Percentiles rank a stretch among this genome's conserved stretches.
Evolutionary conservation across 2,329 filamentous ascomycete species (phyloP).

Genomic region (Aspergillus nomiae): DNA sequence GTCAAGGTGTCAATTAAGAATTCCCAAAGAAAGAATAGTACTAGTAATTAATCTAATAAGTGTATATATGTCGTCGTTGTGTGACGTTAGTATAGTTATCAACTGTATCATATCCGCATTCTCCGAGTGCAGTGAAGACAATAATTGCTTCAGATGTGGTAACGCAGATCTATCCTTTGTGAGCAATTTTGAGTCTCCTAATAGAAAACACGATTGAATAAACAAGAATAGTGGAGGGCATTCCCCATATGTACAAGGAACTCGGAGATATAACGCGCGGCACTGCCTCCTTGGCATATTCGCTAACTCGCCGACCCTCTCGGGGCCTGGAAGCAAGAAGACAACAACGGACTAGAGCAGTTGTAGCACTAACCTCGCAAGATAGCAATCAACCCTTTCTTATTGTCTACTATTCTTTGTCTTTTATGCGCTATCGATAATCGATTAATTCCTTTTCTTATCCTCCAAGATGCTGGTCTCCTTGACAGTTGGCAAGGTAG

Average conservation of each 20-base stretch:
- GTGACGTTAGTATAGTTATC: not conserved
- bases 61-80: not conserved
- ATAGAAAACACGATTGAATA: not conserved
- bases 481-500: slow-evolving; percentile 97
- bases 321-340: slow-evolving; percentile 6
- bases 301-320: slow-evolving; percentile 34
- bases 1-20: not conserved
- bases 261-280: slow-evolving; percentile 20
- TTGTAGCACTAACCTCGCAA: slow-evolving; percentile 1
- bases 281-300: slow-evolving; percentile 30
- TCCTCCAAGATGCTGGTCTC: slow-evolving; percentile 80
- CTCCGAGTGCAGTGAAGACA: not conserved
- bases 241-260: not conserved
- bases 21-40: not conserved
- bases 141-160: not conserved
- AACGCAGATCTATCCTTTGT: not conserved
- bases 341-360: slow-evolving; percentile 18
- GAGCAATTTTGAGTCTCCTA: not conserved
- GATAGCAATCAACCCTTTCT: slow-evolving; percentile 11
- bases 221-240: not conserved
- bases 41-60: not conserved
- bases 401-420: slow-evolving; percentile 3
- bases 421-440: slow-evolving; percentile 9
- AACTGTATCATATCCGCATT: not conserved
- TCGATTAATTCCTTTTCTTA: not conserved